These are phyloP conservation scores for Thermoascus crustaceus DNA, from an alignment of 2,329 filamentous ascomycete species.

Conservation along the genomic window DNA sequence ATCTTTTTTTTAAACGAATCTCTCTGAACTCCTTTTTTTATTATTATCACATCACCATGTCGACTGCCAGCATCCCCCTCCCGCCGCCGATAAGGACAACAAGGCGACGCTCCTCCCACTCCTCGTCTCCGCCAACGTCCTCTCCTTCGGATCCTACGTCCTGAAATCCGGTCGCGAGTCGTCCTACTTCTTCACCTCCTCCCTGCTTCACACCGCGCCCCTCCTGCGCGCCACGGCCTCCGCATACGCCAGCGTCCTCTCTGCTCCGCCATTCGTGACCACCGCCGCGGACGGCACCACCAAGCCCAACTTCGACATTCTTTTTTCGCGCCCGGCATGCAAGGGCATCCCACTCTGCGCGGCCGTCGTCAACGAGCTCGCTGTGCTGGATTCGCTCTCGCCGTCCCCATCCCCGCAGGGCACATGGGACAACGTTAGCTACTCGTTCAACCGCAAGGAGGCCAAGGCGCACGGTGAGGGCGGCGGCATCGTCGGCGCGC, in stretches of 20 bases:
- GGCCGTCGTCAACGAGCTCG: slow-evolving; percentile 66
- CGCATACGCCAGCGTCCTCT: slow-evolving; percentile 64
- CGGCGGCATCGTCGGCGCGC: slow-evolving; percentile 81
- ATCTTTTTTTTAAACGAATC: too few species aligned
- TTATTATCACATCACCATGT: too few species aligned
- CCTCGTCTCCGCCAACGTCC: slow-evolving; percentile 32
- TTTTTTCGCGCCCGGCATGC: slow-evolving; percentile 93
- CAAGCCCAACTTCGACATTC: slow-evolving; percentile 61
- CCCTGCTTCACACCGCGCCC: slow-evolving; percentile 74
- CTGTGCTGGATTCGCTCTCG: slow-evolving; percentile 53
- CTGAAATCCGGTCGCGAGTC: slow-evolving; percentile 86
- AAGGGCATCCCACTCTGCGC: slow-evolving; percentile 92
- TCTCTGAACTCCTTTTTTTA: too few species aligned
- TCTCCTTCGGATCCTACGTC: slow-evolving; percentile 46
- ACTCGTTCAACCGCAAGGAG: slow-evolving; percentile 93
- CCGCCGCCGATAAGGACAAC: slow-evolving; percentile 24
- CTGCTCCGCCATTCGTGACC: slow-evolving; percentile 38
- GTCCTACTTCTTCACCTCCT: slow-evolving; percentile 97
- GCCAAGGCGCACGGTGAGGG: slow-evolving; percentile 94
- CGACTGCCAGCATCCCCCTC: slow-evolving; percentile 15
- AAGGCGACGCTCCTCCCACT: slow-evolving; percentile 31
- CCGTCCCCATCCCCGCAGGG: slow-evolving; percentile 36
- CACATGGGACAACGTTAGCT: slow-evolving; percentile 63
- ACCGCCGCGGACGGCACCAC: slow-evolving; percentile 24
- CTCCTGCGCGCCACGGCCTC: slow-evolving; percentile 69